These are phyloP conservation scores for Sporisorium scitamineum DNA, from an alignment of 1,284 basidiomycete genomes.

Conservation along the genomic window DNA sequence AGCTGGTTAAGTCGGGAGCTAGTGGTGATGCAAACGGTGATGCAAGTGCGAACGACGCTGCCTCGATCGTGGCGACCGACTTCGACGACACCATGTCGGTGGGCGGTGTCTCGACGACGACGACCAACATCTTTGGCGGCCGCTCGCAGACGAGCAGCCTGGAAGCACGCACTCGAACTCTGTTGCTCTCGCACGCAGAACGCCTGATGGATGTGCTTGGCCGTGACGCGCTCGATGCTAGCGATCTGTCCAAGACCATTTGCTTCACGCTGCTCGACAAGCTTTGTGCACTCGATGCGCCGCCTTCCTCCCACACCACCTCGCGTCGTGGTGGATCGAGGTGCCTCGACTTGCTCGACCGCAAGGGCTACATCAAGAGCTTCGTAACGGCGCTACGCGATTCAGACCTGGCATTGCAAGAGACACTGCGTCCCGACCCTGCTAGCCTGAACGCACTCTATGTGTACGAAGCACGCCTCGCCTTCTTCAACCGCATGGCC, in stretches of 20 bases:
- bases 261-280: conserved; percentile 88
- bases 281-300: conserved; percentile 72
- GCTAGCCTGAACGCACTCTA: conserved; percentile 92
- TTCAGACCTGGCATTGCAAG: conserved; percentile 81
- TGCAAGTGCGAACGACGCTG: conserved; percentile 52
- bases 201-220: conserved; percentile 82
- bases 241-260: conserved; percentile 95
- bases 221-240: conserved; percentile 91
- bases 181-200: conserved; percentile 75
- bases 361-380: conserved; percentile 83
- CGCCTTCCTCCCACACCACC: conserved; percentile 41
- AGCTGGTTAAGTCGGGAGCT: conserved; percentile 72
- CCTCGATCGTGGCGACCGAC: conserved; percentile 48
- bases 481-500: conserved; percentile 84
- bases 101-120: conserved; percentile 43
- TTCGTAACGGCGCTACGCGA: conserved; percentile 88
- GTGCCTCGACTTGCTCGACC: conserved; percentile 77
- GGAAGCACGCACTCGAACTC: conserved; percentile 75
- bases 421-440: conserved; percentile 87
- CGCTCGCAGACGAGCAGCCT: conserved; percentile 70
- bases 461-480: conserved; percentile 94
- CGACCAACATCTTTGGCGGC: conserved; percentile 33
- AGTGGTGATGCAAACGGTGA: conserved; percentile 32
- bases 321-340: conserved; percentile 66
- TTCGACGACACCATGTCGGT: conserved; percentile 52